These are phyloP conservation scores for Aspergillus thermomutatus DNA, from an alignment of 2,329 filamentous ascomycete genomes.

Conservation along the genomic window DNA sequence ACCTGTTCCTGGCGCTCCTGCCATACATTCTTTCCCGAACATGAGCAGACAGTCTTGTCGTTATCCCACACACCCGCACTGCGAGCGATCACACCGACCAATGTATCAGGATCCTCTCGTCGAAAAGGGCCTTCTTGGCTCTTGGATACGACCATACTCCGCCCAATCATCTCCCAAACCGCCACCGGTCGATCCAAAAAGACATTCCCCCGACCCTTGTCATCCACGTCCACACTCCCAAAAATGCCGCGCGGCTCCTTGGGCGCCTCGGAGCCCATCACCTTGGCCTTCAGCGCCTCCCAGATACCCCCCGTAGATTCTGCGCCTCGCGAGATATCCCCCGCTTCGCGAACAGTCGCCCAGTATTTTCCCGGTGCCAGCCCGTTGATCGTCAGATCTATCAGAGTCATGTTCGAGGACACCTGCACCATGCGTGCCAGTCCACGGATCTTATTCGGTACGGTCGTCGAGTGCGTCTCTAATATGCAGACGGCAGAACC, in stretches of 20 bases:
- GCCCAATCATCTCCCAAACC: conserved; percentile 94
- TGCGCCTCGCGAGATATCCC: conserved; percentile 82
- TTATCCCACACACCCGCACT: conserved; percentile 99
- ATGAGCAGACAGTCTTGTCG: conserved; percentile 96
- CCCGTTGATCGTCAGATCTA: conserved; percentile 84
- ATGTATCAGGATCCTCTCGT: conserved; percentile 75
- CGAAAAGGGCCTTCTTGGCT: conserved; percentile 58
- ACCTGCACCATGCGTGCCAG: conserved; percentile 94
- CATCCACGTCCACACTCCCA: conserved; percentile 71
- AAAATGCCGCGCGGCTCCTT: conserved; percentile 60
- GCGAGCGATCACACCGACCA: conserved; percentile 89
- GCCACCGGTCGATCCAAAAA: conserved; percentile 81
- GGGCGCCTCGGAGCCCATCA: conserved; percentile 29
- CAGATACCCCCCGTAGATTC: conserved; percentile 80
- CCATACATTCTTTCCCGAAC: conserved; percentile 97
- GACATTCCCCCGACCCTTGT: conserved; percentile 70
- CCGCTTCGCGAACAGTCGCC: conserved; percentile 79
- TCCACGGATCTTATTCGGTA: conserved; percentile 71
- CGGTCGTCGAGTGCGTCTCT: conserved; percentile 68
- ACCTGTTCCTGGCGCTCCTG: conserved; percentile 91
- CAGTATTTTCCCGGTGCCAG: conserved; percentile 76
- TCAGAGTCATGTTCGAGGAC: conserved; percentile 69
- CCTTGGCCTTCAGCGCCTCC: conserved; percentile 52
- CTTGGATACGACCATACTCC: conserved; percentile 82
- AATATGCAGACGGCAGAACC: conserved; percentile 78